phyloP scores from a whole-genome alignment of 192 early-diverging fungal species.

The Haplosporangium gracile region DNA sequence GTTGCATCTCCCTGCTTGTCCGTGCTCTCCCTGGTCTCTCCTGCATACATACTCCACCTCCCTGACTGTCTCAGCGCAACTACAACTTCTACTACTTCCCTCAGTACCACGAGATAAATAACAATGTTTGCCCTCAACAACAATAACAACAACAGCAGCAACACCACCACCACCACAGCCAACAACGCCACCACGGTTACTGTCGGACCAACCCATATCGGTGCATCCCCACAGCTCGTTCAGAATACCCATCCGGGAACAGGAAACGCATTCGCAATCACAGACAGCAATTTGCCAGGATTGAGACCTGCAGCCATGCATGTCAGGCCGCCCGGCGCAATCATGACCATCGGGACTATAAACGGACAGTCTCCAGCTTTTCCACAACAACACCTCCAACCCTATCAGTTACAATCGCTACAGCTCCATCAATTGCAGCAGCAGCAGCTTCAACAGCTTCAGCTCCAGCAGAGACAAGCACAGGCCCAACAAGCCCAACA shows the following conservation, averaged over 20 bases:
- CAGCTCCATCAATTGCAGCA: conserved; percentile 8
- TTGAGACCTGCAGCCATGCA: not conserved
- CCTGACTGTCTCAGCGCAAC: not conserved
- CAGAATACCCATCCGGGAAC: not conserved
- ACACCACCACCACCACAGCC: not conserved
- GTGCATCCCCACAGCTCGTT: not conserved
- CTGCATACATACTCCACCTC: not conserved
- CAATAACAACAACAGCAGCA: not conserved
- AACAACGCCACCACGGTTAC: not conserved
- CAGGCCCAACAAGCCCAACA: not conserved
- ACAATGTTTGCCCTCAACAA: not conserved
- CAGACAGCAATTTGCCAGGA: conserved; percentile 8
- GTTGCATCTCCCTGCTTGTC: not conserved
- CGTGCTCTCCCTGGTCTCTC: not conserved
- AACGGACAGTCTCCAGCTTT: conserved; percentile 11
- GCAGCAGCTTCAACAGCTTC: conserved; percentile 1
- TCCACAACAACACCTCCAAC: conserved; percentile 20
- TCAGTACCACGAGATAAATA: not conserved
- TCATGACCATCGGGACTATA: not conserved
- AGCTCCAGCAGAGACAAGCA: conserved; percentile 4
- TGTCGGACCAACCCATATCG: not conserved
- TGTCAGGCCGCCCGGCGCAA: not conserved
- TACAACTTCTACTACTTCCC: not conserved
- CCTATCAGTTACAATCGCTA: conserved; percentile 8
- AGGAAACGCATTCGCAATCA: not conserved